phyloP scores from a whole-genome alignment of 1,284 basidiomycete species.

The Rhodotorula sp. region DNA sequence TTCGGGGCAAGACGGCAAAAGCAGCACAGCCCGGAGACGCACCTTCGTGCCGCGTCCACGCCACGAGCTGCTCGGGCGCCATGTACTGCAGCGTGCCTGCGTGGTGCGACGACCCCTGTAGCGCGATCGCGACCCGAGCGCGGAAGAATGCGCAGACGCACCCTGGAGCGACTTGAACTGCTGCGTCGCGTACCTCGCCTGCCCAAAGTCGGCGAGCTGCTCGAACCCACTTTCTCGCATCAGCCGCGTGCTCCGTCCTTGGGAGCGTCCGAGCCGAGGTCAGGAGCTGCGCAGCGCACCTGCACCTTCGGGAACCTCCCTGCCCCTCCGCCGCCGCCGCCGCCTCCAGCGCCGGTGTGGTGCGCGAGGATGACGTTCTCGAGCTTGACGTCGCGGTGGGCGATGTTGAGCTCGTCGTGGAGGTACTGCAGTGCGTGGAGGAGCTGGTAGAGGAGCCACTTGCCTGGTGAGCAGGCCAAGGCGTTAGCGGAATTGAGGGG shows the following conservation, averaged over 20 bases:
- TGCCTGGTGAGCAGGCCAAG: constrained; percentile 52
- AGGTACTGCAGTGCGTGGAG: constrained; percentile 70
- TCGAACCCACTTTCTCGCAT: constrained; percentile 49
- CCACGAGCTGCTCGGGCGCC: constrained; percentile 77
- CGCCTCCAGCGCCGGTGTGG: constrained; percentile 51
- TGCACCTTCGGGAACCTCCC: constrained; percentile 65
- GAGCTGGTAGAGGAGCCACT: constrained; percentile 79
- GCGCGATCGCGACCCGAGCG: no score
- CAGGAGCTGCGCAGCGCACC: neutral
- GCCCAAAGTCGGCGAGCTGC: constrained; percentile 80
- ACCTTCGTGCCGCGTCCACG: constrained; percentile 62
- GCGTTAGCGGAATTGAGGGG: no score
- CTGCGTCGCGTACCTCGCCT: constrained; percentile 69
- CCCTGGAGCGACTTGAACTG: constrained; percentile 66
- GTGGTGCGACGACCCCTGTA: constrained; percentile 43
- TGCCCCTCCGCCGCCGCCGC: neutral
- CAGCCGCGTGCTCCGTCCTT: neutral
- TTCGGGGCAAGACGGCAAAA: no score
- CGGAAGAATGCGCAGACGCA: neutral
- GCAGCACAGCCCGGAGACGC: neutral
- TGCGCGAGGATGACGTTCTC: constrained; percentile 77
- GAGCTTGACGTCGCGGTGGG: constrained; percentile 74
- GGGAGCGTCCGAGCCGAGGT: neutral
- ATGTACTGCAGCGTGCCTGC: constrained; percentile 71
- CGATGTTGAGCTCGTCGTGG: constrained; percentile 66